Base-by-base conservation (phyloP, 345 rosid genomes). In the Conringia planisiliqua region DNA sequence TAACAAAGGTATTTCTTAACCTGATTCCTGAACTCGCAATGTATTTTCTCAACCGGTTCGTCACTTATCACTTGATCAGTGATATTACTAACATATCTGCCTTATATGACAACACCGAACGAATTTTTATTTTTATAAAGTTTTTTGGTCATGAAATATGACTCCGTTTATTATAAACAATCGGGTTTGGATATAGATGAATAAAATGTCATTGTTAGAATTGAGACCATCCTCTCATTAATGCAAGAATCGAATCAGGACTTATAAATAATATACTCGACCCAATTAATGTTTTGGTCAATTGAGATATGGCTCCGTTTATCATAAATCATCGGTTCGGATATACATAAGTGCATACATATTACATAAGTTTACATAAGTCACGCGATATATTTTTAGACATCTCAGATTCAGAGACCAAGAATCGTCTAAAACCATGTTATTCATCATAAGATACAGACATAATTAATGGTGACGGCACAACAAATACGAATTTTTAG, bases 401-500 rank as follows among this genome's bases (percentile, higher is more conserved):
- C n/a, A n/a, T n/a, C n/a, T n/a, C n/a, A n/a, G n/a, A n/a, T n/a
- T n/a, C n/a, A n/a, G 29, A 17, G 7, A 40, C 44, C 13, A 50
- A 20, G 29, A 50, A 50, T 50, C 29, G 10, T 20, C 30, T 5
- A 50, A 50, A 54, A 52, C 58, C 22, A 14, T 27, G 20, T 6
- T 32, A 39, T 22, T 3, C 13, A n/a, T 62, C 7, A 62, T 20
- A 12, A 43, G 54, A 40, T 18, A 18, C 26, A 52, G 35, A 55
- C 58, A 64, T 64, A 42, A 59, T 11, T 64, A 42, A 59, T 11
- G 44, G 58, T 22, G 63, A 64, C 32, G 46, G 47, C 22, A n/a
- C 71, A 43, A 73, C 71, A 43, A 43, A 35, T n/a, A 56, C 38
- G 46, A 73, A 65, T 26, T 47, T 44, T 30, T 18, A 46, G 54